Base-by-base conservation (phyloP, 2,329 filamentous ascomycete species). In the Xylogone sp. region DNA sequence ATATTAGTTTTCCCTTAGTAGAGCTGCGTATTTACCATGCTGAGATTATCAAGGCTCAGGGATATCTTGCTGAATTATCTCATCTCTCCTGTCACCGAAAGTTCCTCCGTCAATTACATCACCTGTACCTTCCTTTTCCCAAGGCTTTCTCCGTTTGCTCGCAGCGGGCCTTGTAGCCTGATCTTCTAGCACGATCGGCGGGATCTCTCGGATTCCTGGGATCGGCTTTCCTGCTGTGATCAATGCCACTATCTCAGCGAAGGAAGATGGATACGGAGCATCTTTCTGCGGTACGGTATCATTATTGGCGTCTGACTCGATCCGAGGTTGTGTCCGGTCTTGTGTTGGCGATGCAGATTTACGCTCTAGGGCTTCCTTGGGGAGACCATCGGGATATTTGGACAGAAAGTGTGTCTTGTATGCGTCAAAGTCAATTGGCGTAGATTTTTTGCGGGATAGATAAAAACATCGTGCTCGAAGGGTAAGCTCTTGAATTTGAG, bases 171-270 rank as follows among this genome's bases (percentile, higher is more conserved):
- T 53, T 7, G 61, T 79, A 54, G 87, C 86, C 54, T 89, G 81
- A 3, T 87, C 86, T 49, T 83, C 77, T 19, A 92, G 75, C 4
- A 96, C 75, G 0, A 86, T 94, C 59, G 90, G 82, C 3, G 92
- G 90, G 49, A 97, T 93, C 56, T 96, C 83, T 59, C 85, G 84
- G 63, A 97, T 95, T 1, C 92, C 92, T 1, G 91, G 90, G 43
- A 97, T 87, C 0, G 88, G 86, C 60, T 90, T 84, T 49, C 90
- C 90, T 22, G 83, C 85, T 21, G 89, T 88, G 49, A 97, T 88
- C 50, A 96, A 80, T 62, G 90, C 87, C 50, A 96, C 86, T 55
- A 97, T 90, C 58, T 93, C 84, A 7, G 88, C 86, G 68, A 97
- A 96, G 1, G 84, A 86, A 46, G 84, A 85, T 3, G 91, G 91